Conservation (phyloP, 345 rosid species). For the Erodium maritimum region DNA sequence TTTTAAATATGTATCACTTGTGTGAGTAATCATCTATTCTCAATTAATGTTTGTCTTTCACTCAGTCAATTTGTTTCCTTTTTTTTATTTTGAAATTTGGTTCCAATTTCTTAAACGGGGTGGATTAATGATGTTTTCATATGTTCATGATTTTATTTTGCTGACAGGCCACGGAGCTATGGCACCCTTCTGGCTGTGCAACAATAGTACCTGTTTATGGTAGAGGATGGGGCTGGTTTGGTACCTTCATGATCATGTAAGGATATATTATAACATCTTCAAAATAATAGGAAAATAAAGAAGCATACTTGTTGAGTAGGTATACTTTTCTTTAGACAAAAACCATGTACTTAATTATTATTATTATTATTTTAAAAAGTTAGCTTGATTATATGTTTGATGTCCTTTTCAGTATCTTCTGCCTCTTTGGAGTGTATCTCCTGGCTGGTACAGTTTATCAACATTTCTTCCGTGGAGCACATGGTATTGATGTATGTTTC, state of each 20-base stretch:
- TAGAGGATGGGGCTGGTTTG: conserved; percentile 79
- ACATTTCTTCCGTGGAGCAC: conserved; percentile 54
- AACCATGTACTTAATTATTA: background rate
- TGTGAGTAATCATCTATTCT: background rate
- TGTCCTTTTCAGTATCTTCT: conserved; percentile 38
- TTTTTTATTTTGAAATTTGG: no score
- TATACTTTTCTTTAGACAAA: background rate
- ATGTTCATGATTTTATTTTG: conserved; percentile 7
- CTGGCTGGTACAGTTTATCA: conserved; percentile 65
- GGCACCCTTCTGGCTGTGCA: conserved; percentile 93
- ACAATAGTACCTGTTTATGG: conserved; percentile 38
- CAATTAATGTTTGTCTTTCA: no score
- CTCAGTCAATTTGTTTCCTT: background rate
- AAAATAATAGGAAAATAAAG: background rate
- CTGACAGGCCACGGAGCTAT: conserved; percentile 47
- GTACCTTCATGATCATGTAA: conserved; percentile 50
- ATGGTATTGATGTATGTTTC: conserved; percentile 54
- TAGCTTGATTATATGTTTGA: conserved; percentile 11
- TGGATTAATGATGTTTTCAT: background rate
- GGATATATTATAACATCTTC: conserved; percentile 4
- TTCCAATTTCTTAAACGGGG: background rate
- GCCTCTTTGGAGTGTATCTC: conserved; percentile 71
- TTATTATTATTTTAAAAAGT: conserved; percentile 3
- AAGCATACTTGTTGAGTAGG: background rate
- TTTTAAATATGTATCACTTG: no score